Percentiles rank a stretch among this genome's conserved stretches.
Evolutionary conservation across 352 stramenopile genomes (phyloP).

Genomic region (Pythium dissimile): DNA sequence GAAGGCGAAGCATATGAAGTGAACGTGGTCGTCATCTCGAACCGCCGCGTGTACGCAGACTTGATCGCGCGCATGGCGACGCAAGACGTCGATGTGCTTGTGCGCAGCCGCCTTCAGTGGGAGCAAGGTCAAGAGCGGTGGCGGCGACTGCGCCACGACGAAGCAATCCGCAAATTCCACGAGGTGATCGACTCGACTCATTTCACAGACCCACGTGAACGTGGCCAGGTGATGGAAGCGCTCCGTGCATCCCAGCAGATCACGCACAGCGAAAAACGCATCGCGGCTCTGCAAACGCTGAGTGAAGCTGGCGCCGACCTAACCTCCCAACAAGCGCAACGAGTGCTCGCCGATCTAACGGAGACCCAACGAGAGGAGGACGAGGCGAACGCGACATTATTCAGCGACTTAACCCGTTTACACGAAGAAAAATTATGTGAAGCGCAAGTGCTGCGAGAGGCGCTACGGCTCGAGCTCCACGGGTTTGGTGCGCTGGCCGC

Average conservation of each 20-base stretch:
- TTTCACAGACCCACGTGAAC: constrained; percentile 73
- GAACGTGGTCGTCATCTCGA: constrained; percentile 81
- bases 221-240: constrained; percentile 43
- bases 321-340: constrained; percentile 34
- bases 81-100: constrained; percentile 64
- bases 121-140: constrained; percentile 57
- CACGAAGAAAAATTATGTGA: constrained; percentile 39
- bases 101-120: constrained; percentile 54
- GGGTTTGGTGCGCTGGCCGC: constrained; percentile 55
- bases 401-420: constrained; percentile 37
- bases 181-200: constrained; percentile 42
- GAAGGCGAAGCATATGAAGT: constrained; percentile 72
- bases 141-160: constrained; percentile 72
- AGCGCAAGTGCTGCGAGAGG: constrained; percentile 35
- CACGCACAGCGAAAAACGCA: constrained; percentile 47
- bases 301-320: constrained; percentile 34
- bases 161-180: constrained; percentile 66
- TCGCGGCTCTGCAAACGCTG: constrained; percentile 49
- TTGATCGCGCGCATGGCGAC: constrained; percentile 63
- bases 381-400: constrained; percentile 52
- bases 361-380: constrained; percentile 68
- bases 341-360: constrained; percentile 38
- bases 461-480: constrained; percentile 54
- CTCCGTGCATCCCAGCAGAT: constrained; percentile 51
- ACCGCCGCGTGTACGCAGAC: constrained; percentile 70